Evolutionary conservation across 768 basidiomycete genomes (phyloP), one percentile per base, ranked within the genome.

Genomic region (Tylopilus intermedius): DNA sequence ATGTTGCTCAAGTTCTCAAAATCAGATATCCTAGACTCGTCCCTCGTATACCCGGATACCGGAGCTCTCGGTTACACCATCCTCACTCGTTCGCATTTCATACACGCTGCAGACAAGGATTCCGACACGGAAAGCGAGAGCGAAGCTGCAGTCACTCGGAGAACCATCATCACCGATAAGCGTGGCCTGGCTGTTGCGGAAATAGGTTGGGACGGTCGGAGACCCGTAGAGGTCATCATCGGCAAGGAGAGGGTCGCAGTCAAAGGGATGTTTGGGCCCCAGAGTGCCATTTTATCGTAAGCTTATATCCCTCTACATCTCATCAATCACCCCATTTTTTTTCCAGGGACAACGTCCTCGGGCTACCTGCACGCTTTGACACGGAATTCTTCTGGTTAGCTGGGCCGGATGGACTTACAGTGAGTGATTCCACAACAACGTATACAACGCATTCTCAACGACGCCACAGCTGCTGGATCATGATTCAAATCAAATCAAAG

Each of bases 1-100:
- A 83, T 82, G 81, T 65, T 83, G 30, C 74, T 83, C 64, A 81
- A 76, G 72, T 82, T 83, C 63, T 77, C 80, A 39, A 72, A 77
- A 30, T 63, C 76, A 14, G 81, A 83, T 56, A 79, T 84, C 65
- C 75, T 84, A 38, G 79, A 83, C 61, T 77, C 78, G 2, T 56
- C 72, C 14, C 79, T 84, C 40, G 62, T 81, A 56, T 75, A 80
- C 58, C 76, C 80, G 3, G 69, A 74, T n/a, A 78, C 81, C 11
- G 76, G 80, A 35, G 61, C 72, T 42, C 64, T 71, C 10, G 74
- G 73, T 21, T 84, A 76, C 55, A 72, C 75, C 14, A 80, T 83
- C 47, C 63, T 72, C 26, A 83, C 82, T 22, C 65, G 64, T 33
- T 58, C 68, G 2, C 64, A 64, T 62, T 73, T 54, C 56, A 70